These are phyloP conservation scores for Cladorrhinum sp. DNA, from an alignment of 2,329 filamentous ascomycete genomes.

Conservation along the genomic window DNA sequence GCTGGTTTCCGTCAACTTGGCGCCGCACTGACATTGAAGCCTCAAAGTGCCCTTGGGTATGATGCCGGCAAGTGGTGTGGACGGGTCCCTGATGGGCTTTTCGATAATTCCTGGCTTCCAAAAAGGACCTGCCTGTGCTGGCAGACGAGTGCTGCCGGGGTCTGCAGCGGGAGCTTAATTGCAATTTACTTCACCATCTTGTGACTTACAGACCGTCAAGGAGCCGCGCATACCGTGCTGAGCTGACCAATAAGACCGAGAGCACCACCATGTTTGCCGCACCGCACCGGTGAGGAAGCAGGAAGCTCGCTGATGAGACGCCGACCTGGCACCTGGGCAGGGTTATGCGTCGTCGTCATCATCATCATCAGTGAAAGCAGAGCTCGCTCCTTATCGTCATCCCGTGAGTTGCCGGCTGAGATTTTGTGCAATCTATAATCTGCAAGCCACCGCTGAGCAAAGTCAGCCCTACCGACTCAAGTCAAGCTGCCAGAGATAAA, in stretches of 20 bases:
- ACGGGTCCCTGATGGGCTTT: not conserved
- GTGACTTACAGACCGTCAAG: slow-evolving; percentile 23
- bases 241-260: slow-evolving; percentile 14
- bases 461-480: not conserved
- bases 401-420: not conserved
- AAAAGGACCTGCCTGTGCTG: slow-evolving; percentile 19
- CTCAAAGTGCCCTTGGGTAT: slow-evolving; percentile 1
- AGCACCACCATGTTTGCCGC: slow-evolving; percentile 12
- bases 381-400: not conserved
- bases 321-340: not conserved
- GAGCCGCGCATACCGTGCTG: slow-evolving; percentile 19
- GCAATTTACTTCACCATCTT: slow-evolving; percentile 24
- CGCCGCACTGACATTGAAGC: not conserved
- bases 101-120: not conserved
- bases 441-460: not conserved
- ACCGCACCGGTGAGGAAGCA: slow-evolving; percentile 14
- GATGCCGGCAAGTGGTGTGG: slow-evolving; percentile 14
- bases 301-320: slow-evolving; percentile 7
- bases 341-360: not conserved
- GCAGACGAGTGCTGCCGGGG: slow-evolving; percentile 17
- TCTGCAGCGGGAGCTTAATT: slow-evolving; percentile 24
- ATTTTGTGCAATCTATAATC: not conserved
- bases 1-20: slow-evolving; percentile 8
- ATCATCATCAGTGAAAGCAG: not conserved
- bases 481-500: not conserved